Evolutionary conservation across 805 yeast genomes (phyloP).

Genomic region (Sugiyamaella smithiae): DNA sequence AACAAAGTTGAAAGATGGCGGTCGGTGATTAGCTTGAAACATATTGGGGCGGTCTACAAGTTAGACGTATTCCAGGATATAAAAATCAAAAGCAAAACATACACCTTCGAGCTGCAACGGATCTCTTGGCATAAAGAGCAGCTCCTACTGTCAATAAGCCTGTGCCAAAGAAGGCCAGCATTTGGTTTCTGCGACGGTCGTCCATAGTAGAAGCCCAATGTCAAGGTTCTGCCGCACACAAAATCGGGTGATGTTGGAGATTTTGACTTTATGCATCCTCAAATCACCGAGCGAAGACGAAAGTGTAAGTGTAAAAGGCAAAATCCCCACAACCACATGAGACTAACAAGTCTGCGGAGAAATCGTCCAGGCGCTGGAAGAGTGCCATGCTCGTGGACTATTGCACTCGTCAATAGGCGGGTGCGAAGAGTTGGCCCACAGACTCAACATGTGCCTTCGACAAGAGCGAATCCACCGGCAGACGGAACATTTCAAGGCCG

Average conservation of each 20-base stretch:
- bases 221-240: constrained; percentile 1
- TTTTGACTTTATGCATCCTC: constrained; percentile 48
- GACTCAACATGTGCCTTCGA: constrained; percentile 74
- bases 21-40: constrained; percentile 82
- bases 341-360: constrained; percentile 62
- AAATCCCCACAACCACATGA: background rate
- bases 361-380: constrained; percentile 81
- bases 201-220: constrained; percentile 32
- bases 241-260: background rate
- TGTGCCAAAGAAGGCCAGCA: constrained; percentile 67
- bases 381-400: constrained; percentile 71
- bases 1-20: constrained; percentile 77
- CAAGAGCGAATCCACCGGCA: constrained; percentile 66
- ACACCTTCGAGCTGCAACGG: constrained; percentile 67
- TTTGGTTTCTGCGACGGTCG: constrained; percentile 43
- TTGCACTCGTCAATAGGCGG: constrained; percentile 70
- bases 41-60: constrained; percentile 56
- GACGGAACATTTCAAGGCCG: constrained; percentile 45
- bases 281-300: constrained; percentile 49
- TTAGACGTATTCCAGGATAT: too few species aligned
- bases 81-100: constrained; percentile 12
- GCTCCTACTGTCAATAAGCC: constrained; percentile 70
- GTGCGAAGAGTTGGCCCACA: constrained; percentile 82
- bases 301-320: constrained; percentile 33
- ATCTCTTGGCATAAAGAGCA: constrained; percentile 70